These are phyloP conservation scores for Nepenthes mirabilis DNA, from an alignment of 148 eudicot genomes.

Conservation along the genomic window DNA sequence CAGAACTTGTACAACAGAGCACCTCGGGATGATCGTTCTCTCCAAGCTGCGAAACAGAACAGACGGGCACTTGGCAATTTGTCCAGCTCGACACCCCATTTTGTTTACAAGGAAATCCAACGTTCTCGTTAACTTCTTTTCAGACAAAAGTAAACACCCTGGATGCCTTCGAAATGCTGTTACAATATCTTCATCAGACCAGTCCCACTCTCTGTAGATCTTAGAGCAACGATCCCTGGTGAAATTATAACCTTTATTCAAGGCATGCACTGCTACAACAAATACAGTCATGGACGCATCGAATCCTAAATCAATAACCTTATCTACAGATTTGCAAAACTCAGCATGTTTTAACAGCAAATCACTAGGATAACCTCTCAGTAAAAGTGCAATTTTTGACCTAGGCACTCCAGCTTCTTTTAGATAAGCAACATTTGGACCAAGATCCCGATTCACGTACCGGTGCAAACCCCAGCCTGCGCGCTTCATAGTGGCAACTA, in stretches of 20 bases:
- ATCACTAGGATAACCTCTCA: neutral
- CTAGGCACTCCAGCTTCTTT: neutral
- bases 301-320: neutral
- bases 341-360: neutral
- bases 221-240: neutral
- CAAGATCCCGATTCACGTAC: neutral
- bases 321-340: neutral
- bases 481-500: neutral
- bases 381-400: neutral
- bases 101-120: constrained; percentile 1
- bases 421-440: neutral
- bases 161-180: neutral
- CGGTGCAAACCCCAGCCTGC: neutral
- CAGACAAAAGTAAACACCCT: neutral
- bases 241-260: neutral
- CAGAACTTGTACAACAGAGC: neutral
- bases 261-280: neutral
- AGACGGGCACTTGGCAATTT: neutral
- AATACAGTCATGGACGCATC: neutral
- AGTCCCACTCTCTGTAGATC: neutral
- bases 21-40: constrained; percentile 1
- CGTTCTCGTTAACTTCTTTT: neutral
- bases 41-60: neutral
- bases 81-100: neutral
- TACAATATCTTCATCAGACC: neutral